Conservation (phyloP, 106 monocot genomes). For the Agapanthus africanus region DNA sequence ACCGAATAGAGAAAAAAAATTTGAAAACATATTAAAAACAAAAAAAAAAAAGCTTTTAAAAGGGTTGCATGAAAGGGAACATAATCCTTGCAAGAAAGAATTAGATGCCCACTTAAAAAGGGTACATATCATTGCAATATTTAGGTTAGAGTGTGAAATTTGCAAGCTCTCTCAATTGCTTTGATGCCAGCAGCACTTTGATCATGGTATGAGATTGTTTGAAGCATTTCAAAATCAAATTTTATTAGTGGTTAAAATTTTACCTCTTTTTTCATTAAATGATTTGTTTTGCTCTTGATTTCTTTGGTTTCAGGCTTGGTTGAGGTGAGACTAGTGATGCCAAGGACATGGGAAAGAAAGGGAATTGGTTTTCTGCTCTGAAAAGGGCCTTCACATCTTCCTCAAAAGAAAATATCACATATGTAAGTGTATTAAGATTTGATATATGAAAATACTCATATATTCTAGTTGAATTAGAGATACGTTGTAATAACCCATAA, state of each 20-base stretch:
- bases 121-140: neutral
- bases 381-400: slow-evolving; percentile 59
- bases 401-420: slow-evolving; percentile 39
- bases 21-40: too few relatives aligned
- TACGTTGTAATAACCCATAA: too few relatives aligned
- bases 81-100: slow-evolving; percentile 34
- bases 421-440: too few relatives aligned
- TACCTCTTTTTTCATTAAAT: neutral
- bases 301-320: neutral
- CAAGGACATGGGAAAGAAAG: slow-evolving; percentile 75
- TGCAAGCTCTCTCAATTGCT: neutral
- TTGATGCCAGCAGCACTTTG: neutral
- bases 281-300: neutral
- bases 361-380: slow-evolving; percentile 68
- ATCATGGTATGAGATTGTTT: neutral
- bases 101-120: slow-evolving; percentile 28
- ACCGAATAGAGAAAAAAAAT: slow-evolving; percentile 25
- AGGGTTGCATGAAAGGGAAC: slow-evolving; percentile 12
- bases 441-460: too few relatives aligned
- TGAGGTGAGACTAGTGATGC: slow-evolving; percentile 23
- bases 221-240: neutral
- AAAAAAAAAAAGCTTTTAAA: slow-evolving; percentile 11
- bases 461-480: too few relatives aligned
- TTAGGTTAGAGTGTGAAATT: slow-evolving; percentile 20
- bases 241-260: neutral